These are phyloP conservation scores for Calycina herbarum DNA, from an alignment of 2,329 filamentous ascomycete genomes.

Conservation along the genomic window DNA sequence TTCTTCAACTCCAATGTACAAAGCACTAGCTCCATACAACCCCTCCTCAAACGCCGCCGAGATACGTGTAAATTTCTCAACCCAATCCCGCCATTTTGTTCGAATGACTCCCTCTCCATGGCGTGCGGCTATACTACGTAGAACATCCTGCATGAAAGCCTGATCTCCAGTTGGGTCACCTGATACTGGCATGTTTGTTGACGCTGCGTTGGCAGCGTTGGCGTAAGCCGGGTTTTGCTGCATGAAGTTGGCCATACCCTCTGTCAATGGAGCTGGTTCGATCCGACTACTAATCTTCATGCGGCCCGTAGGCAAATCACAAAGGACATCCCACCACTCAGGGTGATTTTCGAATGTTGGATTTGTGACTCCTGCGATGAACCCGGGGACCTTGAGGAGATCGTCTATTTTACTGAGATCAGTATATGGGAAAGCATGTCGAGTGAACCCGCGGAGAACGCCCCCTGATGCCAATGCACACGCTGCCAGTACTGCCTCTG, in stretches of 20 bases:
- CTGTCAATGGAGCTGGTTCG: constrained; percentile 76
- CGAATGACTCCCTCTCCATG: constrained; percentile 89
- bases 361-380: constrained; percentile 97
- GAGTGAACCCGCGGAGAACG: constrained; percentile 87
- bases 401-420: constrained; percentile 98
- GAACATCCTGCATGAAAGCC: constrained; percentile 84
- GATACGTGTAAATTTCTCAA: constrained; percentile 90
- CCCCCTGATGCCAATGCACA: constrained; percentile 92
- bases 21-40: constrained; percentile 88
- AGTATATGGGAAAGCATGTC: constrained; percentile 96
- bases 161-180: constrained; percentile 80
- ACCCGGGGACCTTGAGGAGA: constrained; percentile 90
- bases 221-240: constrained; percentile 67
- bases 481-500: constrained; percentile 95
- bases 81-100: constrained; percentile 91
- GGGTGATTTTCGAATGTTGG: constrained; percentile 92
- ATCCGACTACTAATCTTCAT: constrained; percentile 94
- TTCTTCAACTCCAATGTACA: constrained; percentile 81
- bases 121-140: constrained; percentile 78
- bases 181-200: constrained; percentile 33
- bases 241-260: constrained; percentile 85
- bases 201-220: constrained; percentile 46
- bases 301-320: constrained; percentile 85
- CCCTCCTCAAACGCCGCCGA: constrained; percentile 92
- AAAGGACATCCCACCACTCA: constrained; percentile 98